A percentile compares a stretch with the other conserved stretches of the same genome.
Evolutionary conservation across 805 yeast genomes (phyloP).

Genomic region (Hanseniaspora pseudoguilliermondii): DNA sequence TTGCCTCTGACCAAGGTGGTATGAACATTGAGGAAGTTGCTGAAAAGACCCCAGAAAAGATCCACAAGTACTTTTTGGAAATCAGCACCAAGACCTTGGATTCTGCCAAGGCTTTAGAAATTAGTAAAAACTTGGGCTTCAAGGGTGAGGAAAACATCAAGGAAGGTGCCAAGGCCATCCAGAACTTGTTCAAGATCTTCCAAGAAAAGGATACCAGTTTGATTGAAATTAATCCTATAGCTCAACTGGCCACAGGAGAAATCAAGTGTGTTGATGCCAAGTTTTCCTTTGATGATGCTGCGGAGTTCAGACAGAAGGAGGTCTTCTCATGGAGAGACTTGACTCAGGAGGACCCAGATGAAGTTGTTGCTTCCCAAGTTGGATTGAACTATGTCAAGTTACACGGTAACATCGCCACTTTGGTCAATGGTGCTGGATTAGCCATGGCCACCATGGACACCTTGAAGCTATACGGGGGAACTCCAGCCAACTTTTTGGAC

Average conservation of each 20-base stretch:
- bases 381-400: slow-evolving; percentile 93
- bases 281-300: slow-evolving; percentile 95
- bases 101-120: slow-evolving; percentile 55
- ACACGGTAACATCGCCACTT: slow-evolving; percentile 96
- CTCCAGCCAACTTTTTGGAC: slow-evolving; percentile 97
- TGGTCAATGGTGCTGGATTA: slow-evolving; percentile 98
- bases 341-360: slow-evolving; percentile 96
- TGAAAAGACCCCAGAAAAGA: slow-evolving; percentile 75
- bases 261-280: slow-evolving; percentile 99
- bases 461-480: slow-evolving; percentile 94
- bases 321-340: slow-evolving; percentile 93
- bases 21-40: slow-evolving; percentile 99
- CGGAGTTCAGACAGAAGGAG: slow-evolving; percentile 86
- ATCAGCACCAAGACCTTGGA: slow-evolving; percentile 62
- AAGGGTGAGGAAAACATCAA: slow-evolving; percentile 52
- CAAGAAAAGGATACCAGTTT: slow-evolving; percentile 90
- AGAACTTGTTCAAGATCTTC: slow-evolving; percentile 80
- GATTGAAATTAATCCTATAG: slow-evolving; percentile 95
- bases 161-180: slow-evolving; percentile 77
- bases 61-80: slow-evolving; percentile 73
- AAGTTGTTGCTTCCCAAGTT: slow-evolving; percentile 78
- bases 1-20: slow-evolving; percentile 97
- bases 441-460: slow-evolving; percentile 99
- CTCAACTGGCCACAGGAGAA: slow-evolving; percentile 71
- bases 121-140: slow-evolving; percentile 76